Evolutionary conservation across 1,284 basidiomycete genomes (phyloP).

Genomic region (Cutaneotrichosporon dermatis): DNA sequence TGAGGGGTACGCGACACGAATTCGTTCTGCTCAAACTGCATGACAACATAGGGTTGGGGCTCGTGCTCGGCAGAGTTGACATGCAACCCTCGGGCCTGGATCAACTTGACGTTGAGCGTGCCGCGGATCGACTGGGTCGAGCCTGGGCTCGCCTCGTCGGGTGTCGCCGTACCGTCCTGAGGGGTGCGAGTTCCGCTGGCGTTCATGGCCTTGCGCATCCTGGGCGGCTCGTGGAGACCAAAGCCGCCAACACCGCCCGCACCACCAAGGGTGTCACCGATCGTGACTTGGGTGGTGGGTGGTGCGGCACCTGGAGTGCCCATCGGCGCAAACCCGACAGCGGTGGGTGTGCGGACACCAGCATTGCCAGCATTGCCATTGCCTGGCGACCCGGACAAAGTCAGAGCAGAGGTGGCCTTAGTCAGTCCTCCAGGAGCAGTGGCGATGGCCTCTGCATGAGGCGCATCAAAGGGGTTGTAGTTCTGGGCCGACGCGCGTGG

Average conservation of each 20-base stretch:
- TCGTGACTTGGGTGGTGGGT: conserved; percentile 46
- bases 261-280: conserved; percentile 40
- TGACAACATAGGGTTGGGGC: conserved; percentile 84
- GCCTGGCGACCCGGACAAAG: conserved; percentile 39
- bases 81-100: conserved; percentile 82
- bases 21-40: conserved; percentile 98
- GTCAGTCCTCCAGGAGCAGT: conserved; percentile 37
- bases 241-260: conserved; percentile 39
- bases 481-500: conserved; percentile 58
- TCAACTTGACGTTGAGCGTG: conserved; percentile 91
- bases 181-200: conserved; percentile 35
- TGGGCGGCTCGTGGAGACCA: conserved; percentile 48
- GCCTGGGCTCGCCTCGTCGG: background rate
- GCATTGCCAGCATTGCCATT: conserved; percentile 21
- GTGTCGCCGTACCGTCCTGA: conserved; percentile 15
- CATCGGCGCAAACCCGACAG: conserved; percentile 36
- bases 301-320: conserved; percentile 45
- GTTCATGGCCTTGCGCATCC: conserved; percentile 45
- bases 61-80: conserved; percentile 57
- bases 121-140: conserved; percentile 48
- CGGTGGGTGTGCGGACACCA: conserved; percentile 44
- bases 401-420: conserved; percentile 40
- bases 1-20: conserved; percentile 86
- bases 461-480: conserved; percentile 64
- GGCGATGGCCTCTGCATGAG: conserved; percentile 17